Base-by-base conservation (phyloP, 805 yeast species). In the Yamadazyma sp. region DNA sequence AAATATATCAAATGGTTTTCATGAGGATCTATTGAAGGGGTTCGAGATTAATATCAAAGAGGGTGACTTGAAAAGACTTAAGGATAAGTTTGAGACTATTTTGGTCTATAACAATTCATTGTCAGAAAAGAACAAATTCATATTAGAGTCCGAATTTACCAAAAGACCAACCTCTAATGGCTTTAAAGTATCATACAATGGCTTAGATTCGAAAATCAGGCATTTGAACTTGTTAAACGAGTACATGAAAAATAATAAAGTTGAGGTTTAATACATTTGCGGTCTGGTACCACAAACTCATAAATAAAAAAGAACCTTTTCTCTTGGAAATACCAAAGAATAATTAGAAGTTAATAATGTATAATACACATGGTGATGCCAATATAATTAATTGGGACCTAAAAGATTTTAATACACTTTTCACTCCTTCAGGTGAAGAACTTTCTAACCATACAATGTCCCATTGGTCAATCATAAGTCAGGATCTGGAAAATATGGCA, bases 31-130 rank as follows among this genome's bases (percentile, higher is more conserved):
- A 28, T 45, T 60, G n/a, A 40, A 34, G 24, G 70, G 69, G 1
- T 26, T 50, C 26, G 62, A 55, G 26, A 31, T 62, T 16, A 51
- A 59, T 24, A 25, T 42, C 1, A 39, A 41, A 20, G 28, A 28
- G 39, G 38, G 26, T 37, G 42, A 25, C 4, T 32, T 56, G 37
- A 17, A 47, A 29, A 31, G 55, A 42, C 36, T 62, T 11, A 31
- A 50, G 5, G 40, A 39, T 2, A 46, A 49, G 16, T 73, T 69
- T 46, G 55, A 58, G 27, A 41, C 54, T 0, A 32, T 59, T n/a
- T 38, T 58, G 12, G 28, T 44, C 9, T 44, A 33, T 22, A 38
- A 33, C 23, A 42, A 44, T 19, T 19, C 29, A 10, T 20, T 30
- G 10, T 3, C 7, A 6, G 23, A 25, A 3, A 21, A 14, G n/a